A percentile compares a stretch with the other conserved stretches of the same genome.
Conservation (phyloP, 805 yeast genomes). For the Sungouiozyma ichnusensis region DNA sequence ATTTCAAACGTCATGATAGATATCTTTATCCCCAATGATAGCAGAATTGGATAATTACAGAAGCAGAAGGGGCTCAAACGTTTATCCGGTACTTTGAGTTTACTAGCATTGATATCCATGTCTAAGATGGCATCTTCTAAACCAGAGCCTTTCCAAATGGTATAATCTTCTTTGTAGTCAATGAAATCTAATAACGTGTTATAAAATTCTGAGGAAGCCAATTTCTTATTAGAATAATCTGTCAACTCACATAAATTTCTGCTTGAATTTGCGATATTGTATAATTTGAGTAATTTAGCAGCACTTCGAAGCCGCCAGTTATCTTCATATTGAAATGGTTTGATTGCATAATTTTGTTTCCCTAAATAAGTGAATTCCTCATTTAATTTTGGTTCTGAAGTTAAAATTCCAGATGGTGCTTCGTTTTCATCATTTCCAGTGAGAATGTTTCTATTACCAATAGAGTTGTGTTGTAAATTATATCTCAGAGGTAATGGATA, state of each 20-base stretch:
- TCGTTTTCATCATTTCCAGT: background rate
- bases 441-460: background rate
- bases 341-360: conserved; percentile 15
- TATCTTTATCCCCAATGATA: conserved; percentile 76
- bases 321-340: conserved; percentile 43
- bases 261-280: conserved; percentile 41
- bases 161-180: conserved; percentile 70
- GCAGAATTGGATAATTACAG: conserved; percentile 75
- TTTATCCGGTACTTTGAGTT: conserved; percentile 4
- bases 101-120: conserved; percentile 1
- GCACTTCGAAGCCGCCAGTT: conserved; percentile 78
- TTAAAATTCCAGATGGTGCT: background rate
- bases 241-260: conserved; percentile 2
- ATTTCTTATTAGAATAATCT: conserved; percentile 18
- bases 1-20: conserved; percentile 76
- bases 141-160: conserved; percentile 44
- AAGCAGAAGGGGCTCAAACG: conserved; percentile 41
- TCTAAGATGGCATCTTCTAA: conserved; percentile 1
- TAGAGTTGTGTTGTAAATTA: background rate
- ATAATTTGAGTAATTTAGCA: conserved; percentile 44
- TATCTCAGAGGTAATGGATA: background rate
- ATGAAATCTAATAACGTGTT: conserved; percentile 75
- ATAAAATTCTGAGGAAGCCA: conserved; percentile 39
- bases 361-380: conserved; percentile 1
- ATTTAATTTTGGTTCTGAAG: conserved; percentile 1